Conservation (phyloP, 306 rosid genomes). For the Biancaea sappan region DNA sequence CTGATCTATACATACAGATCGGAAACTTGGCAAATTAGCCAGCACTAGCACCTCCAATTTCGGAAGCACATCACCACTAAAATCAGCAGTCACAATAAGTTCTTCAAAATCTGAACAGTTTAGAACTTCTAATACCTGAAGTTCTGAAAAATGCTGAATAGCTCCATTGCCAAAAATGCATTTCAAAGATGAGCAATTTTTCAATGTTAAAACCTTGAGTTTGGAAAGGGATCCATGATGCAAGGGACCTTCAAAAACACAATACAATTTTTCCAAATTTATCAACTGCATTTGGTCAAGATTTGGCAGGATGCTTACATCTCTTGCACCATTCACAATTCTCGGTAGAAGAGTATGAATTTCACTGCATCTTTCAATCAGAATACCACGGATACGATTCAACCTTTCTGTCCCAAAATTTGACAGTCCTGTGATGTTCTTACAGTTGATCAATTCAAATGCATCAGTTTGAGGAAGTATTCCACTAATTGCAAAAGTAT, state of each 20-base stretch:
- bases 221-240: not conserved
- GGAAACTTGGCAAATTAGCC: not conserved
- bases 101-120: slow-evolving; percentile 20
- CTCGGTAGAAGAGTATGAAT: not conserved
- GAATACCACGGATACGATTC: slow-evolving; percentile 28
- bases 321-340: not conserved
- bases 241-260: slow-evolving; percentile 9
- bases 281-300: not conserved
- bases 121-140: not conserved
- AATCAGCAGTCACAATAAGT: not conserved
- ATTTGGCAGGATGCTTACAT: not conserved
- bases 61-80: not conserved
- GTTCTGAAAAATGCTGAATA: not conserved
- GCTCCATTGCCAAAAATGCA: not conserved
- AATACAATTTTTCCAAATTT: not conserved
- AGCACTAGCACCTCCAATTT: not conserved
- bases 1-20: not conserved
- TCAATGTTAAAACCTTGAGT: not conserved
- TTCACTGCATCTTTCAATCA: slow-evolving; percentile 30
- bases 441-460: slow-evolving; percentile 31
- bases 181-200: not conserved
- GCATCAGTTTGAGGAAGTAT: slow-evolving; percentile 32
- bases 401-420: slow-evolving; percentile 8
- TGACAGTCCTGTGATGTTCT: slow-evolving; percentile 17
- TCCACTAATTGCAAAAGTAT: slow-evolving; percentile 8